phyloP scores from a whole-genome alignment of 495 filamentous ascomycete genomes.

The Aspergillus taichungensis region DNA sequence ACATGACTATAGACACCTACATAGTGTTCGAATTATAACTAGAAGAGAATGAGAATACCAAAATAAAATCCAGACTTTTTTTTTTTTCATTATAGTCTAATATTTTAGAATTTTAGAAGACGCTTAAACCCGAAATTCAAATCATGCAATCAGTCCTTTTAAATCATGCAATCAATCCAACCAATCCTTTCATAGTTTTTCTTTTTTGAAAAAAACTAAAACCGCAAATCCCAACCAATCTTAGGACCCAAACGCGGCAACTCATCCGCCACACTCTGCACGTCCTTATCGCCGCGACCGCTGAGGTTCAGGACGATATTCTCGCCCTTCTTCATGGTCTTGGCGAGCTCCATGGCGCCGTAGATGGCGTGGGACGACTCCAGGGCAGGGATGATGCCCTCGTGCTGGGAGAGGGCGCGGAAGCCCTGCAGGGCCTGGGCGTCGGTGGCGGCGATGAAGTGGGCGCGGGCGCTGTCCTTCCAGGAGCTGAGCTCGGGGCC shows the following conservation, averaged over 20 bases:
- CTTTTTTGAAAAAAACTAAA: no score
- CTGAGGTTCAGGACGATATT: conserved; percentile 92
- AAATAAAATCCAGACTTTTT: no score
- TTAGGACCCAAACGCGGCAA: conserved; percentile 77
- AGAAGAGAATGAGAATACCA: background rate
- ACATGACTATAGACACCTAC: background rate
- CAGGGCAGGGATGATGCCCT: conserved; percentile 94
- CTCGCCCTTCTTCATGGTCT: conserved; percentile 79
- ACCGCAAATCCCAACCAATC: conserved; percentile 95
- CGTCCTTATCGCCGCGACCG: conserved; percentile 94
- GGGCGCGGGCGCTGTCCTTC: conserved; percentile 82
- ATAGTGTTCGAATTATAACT: background rate
- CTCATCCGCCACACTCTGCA: conserved; percentile 95
- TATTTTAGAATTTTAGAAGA: no score
- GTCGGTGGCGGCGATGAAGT: conserved; percentile 87
- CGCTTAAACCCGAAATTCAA: no score
- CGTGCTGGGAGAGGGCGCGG: conserved; percentile 67
- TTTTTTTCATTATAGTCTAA: no score
- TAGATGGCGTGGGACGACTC: conserved; percentile 91
- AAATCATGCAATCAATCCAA: no score
- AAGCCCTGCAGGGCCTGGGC: conserved; percentile 89
- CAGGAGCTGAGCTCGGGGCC: conserved; percentile 84
- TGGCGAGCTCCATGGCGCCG: conserved; percentile 81
- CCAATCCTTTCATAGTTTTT: no score
- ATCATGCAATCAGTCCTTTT: no score